A percentile compares a stretch with the other conserved stretches of the same genome.
phyloP scores from a whole-genome alignment of 495 filamentous ascomycete species.

The Penicillium robsamsonii region DNA sequence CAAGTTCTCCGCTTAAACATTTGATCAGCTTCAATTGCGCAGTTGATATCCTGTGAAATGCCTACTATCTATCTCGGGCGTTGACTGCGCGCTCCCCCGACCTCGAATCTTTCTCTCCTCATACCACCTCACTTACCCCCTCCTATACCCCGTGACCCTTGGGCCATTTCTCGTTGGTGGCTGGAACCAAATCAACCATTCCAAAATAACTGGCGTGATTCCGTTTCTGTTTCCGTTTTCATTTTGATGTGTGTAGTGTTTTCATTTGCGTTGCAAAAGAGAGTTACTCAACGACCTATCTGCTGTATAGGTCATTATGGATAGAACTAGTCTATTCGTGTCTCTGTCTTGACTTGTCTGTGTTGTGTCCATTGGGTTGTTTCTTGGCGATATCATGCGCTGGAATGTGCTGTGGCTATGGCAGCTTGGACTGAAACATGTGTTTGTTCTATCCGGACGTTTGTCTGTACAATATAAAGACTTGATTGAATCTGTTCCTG shows the following conservation, averaged over 20 bases:
- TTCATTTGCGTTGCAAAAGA: conserved; percentile 25
- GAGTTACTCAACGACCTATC: conserved; percentile 35
- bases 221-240: conserved; percentile 27
- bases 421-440: neutral
- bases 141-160: conserved; percentile 34
- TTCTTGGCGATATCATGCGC: conserved; percentile 10
- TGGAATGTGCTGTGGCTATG: neutral
- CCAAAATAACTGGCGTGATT: conserved; percentile 22
- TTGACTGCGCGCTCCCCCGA: conserved; percentile 2
- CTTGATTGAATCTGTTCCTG: conserved; percentile 8
- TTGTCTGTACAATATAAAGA: conserved; percentile 13
- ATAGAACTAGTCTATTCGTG: conserved; percentile 3
- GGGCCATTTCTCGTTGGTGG: conserved; percentile 19
- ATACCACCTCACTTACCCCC: conserved; percentile 12
- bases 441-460: conserved; percentile 1
- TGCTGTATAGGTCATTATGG: conserved; percentile 38
- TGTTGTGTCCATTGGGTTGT: neutral
- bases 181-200: conserved; percentile 16
- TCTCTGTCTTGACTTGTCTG: conserved; percentile 1
- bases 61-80: neutral
- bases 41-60: conserved; percentile 4
- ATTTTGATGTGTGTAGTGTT: conserved; percentile 33
- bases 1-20: conserved; percentile 67
- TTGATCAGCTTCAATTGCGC: conserved; percentile 3
- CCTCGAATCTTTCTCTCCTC: conserved; percentile 5